These are phyloP conservation scores for Jacaranda mimosifolia DNA, from an alignment of 257 asterid genomes.

Conservation along the genomic window DNA sequence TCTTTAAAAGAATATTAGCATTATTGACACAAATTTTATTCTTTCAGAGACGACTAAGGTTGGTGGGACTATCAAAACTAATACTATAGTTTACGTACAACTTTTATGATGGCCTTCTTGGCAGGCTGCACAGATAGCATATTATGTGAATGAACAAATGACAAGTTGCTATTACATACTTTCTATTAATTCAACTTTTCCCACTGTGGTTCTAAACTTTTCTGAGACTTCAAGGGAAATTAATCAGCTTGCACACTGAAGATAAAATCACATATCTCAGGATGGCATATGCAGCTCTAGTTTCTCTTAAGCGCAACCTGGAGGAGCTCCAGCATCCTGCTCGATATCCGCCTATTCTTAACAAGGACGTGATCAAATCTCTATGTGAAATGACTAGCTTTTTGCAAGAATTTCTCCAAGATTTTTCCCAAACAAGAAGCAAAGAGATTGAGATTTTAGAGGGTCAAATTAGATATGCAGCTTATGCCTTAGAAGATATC, in stretches of 20 bases:
- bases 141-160: too few species aligned
- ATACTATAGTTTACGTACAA: too few species aligned
- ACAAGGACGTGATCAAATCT: background rate
- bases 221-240: background rate
- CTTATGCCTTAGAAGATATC: slow-evolving; percentile 21
- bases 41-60: too few species aligned
- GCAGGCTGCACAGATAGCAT: too few species aligned
- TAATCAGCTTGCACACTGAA: background rate
- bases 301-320: slow-evolving; percentile 18
- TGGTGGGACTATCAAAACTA: too few species aligned
- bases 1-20: too few species aligned
- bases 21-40: too few species aligned
- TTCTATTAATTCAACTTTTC: background rate
- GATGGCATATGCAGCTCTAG: slow-evolving; percentile 28
- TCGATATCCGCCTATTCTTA: background rate
- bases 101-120: too few species aligned
- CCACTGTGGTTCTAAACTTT: background rate
- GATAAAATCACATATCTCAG: too few species aligned
- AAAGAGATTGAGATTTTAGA: slow-evolving; percentile 10
- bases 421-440: background rate
- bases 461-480: background rate
- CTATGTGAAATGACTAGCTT: background rate
- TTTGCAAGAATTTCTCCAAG: slow-evolving; percentile 5
- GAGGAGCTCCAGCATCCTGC: background rate
- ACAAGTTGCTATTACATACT: background rate